Conservation (phyloP, 805 yeast species). For the Kluyveromyces wickerhamii region DNA sequence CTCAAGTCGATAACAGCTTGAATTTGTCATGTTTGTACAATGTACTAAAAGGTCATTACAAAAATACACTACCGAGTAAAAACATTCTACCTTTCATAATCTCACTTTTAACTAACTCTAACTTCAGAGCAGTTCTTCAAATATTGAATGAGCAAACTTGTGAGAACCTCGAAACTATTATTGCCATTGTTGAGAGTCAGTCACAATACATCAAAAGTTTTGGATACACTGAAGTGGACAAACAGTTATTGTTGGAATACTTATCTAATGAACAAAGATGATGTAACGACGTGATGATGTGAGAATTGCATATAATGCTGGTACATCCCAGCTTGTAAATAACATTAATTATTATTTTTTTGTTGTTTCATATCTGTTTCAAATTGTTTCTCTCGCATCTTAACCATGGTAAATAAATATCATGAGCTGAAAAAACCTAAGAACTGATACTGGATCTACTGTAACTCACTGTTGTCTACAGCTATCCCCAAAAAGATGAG, state of each 20-base stretch:
- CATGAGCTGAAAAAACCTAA: too few relatives aligned
- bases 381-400: too few relatives aligned
- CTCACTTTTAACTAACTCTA: not conserved
- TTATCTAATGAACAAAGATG: not conserved
- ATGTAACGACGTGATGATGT: too few relatives aligned
- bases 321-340: too few relatives aligned
- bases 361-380: too few relatives aligned
- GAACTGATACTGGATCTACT: too few relatives aligned
- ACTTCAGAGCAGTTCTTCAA: slow-evolving; percentile 1
- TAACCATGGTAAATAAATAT: too few relatives aligned
- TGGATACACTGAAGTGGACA: slow-evolving; percentile 2
- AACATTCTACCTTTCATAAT: slow-evolving; percentile 7
- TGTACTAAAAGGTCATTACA: slow-evolving; percentile 6
- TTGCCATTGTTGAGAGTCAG: slow-evolving; percentile 1
- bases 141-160: not conserved
- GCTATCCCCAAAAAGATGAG: too few relatives aligned
- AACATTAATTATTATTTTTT: too few relatives aligned
- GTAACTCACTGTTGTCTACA: too few relatives aligned
- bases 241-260: not conserved
- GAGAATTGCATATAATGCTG: too few relatives aligned
- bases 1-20: slow-evolving; percentile 10
- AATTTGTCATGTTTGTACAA: slow-evolving; percentile 11
- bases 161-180: not conserved
- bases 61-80: slow-evolving; percentile 8
- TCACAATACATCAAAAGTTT: not conserved